Evolutionary conservation across 495 filamentous ascomycete species (phyloP), one percentile per base, ranked within the genome.

Genomic region (Xylaria flabelliformis): DNA sequence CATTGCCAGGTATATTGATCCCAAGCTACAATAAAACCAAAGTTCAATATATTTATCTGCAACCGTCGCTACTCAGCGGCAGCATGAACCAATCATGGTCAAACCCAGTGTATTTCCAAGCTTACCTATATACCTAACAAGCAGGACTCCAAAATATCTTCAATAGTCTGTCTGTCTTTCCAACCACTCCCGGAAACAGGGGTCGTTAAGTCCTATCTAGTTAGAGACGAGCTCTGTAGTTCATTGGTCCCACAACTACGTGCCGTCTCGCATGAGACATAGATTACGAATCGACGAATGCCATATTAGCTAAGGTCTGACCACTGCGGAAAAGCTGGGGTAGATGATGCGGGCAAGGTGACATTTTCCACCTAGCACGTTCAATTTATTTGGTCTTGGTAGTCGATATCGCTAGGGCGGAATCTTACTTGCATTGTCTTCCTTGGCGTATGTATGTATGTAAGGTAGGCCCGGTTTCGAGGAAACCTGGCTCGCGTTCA

Each of bases 181-280:
- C 24, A 53, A 9, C 21, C 10, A 24, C 21, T 13, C 12, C 50
- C 10, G 15, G 21, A 26, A 53, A 53, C 21, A 24, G 50, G 50
- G 12, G n/a, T n/a, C 50, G 9, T 53, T 21, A 19, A 9, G 17
- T 3, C 50, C 50, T 53, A 53, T 32, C 53, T 8, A n/a, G n/a
- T n/a, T n/a, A 32, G 53, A 32, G 26, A 26, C 6, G 26, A 3
- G 13, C 26, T n/a, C 6, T 51, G 48, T 8, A 51, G 24, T n/a
- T 12, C 53, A 56, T 56, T 32, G 26, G 53, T 56, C 26, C 53
- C 53, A 32, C 53, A 32, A 4, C 53, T 32, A 56, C 8, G 26
- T 56, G 53, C 58, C 58, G 58, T 61, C 58, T n/a, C n/a, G 58
- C 58, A 61, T 61, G 58, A 65, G 24, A 50, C 24, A 48, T 48